Base-by-base conservation (phyloP, 2,329 filamentous ascomycete species). In the Coleophoma eucalyptorum region DNA sequence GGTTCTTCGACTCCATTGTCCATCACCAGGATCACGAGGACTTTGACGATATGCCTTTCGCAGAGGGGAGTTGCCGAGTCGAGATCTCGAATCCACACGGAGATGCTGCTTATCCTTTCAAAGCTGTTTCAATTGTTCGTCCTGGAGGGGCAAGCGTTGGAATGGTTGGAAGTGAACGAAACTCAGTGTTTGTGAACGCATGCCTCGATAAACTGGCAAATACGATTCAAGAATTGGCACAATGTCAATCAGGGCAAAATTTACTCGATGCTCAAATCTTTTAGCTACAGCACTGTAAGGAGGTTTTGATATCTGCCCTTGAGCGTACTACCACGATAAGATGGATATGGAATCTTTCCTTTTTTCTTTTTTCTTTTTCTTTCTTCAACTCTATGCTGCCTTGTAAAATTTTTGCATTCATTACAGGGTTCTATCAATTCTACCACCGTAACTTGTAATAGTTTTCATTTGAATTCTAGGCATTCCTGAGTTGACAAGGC, bases 41-140 rank as follows among this genome's bases (percentile, higher is more conserved):
- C 55, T 68, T 72, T 10, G 73, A 77, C 42, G 62, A 59, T 5
- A 66, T 77, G 65, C 66, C 5, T 73, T 61, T 78, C 58, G 72
- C 58, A 0, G 63, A 58, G 0, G 50, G 47, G 0, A 48, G 45
- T 4, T 63, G 62, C 19, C 59, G 64, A 16, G 63, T 69, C 32
- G 66, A 65, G 43, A 59, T 68, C 26, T 12, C 62, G 15, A 68
- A 68, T 45, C 68, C 68, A 4, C 64, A 69, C 67, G 60, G 72
- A 59, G 63, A 75, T 67, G 51, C 60, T 57, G 58, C 60, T 2
- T 64, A 66, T 55, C 74, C 74, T 50, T 64, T 73, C 57, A 76
- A 76, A 64, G 67, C 68, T 20, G 72, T 75, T 45, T 72, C 72
- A 20, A 76, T 73, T 57, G 64, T 73, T 0, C 66, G 62, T 33